These are phyloP conservation scores for Trifolium fragiferum DNA, from an alignment of 306 rosid genomes.

Conservation along the genomic window DNA sequence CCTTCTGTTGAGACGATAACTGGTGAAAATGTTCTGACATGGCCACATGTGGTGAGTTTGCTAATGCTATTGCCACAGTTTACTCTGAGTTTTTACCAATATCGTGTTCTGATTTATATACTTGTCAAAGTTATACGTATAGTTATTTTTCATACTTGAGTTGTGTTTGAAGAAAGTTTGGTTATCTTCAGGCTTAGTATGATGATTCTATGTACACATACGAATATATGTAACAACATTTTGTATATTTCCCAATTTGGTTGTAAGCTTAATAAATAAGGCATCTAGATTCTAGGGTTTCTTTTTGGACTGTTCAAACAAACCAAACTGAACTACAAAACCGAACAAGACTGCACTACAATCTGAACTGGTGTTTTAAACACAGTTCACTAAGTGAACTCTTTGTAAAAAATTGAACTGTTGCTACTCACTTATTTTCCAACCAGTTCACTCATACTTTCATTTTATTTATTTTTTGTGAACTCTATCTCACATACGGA, in stretches of 20 bases:
- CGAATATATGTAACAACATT: background rate
- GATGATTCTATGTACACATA: constrained; percentile 23
- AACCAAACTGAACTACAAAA: background rate
- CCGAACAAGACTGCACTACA: background rate
- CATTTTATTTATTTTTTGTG: background rate
- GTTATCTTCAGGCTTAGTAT: constrained; percentile 13
- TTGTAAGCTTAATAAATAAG: background rate
- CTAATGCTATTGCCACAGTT: constrained; percentile 14
- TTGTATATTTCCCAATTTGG: constrained; percentile 1
- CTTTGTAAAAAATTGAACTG: background rate
- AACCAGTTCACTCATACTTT: background rate
- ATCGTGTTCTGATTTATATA: constrained; percentile 22
- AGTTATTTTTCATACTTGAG: constrained; percentile 22
- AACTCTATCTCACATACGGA: background rate
- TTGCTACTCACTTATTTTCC: background rate
- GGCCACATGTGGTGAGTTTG: constrained; percentile 92
- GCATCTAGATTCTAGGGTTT: constrained; percentile 9
- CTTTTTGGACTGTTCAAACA: background rate
- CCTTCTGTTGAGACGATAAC: constrained; percentile 91
- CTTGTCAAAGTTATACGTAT: constrained; percentile 12
- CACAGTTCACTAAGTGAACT: constrained; percentile 8
- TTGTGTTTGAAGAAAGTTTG: constrained; percentile 29
- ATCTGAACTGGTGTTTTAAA: background rate
- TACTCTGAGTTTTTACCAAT: constrained; percentile 20
- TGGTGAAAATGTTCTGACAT: constrained; percentile 94